Evolutionary conservation across 1,139 yeast genomes (phyloP).

Genomic region (Sugiyamaella novakii): DNA sequence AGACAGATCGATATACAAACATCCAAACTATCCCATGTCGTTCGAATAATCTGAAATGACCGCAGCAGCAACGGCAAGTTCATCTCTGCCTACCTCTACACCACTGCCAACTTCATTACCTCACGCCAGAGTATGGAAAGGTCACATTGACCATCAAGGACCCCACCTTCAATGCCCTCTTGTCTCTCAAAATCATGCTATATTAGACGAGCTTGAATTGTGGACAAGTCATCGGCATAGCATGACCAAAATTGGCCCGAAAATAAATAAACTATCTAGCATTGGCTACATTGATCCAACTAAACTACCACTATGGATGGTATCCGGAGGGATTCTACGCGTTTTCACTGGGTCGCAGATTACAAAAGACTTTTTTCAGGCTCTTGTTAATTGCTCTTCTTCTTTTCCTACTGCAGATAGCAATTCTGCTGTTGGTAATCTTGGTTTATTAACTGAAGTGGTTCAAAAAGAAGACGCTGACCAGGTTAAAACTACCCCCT

Average conservation of each 20-base stretch:
- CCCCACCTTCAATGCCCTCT: constrained; percentile 8
- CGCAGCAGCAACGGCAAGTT: too few relatives aligned
- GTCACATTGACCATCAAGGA: constrained; percentile 9
- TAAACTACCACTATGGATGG: constrained; percentile 34
- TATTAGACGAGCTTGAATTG: constrained; percentile 26
- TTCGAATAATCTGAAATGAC: too few relatives aligned
- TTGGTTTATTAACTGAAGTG: constrained; percentile 21
- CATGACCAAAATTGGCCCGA: constrained; percentile 12
- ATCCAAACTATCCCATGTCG: too few relatives aligned
- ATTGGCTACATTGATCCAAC: constrained; percentile 21
- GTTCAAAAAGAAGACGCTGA: constrained; percentile 1
- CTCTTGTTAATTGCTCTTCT: constrained; percentile 26
- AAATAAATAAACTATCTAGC: constrained; percentile 9
- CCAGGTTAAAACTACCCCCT: neutral
- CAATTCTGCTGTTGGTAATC: constrained; percentile 19
- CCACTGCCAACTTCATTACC: neutral
- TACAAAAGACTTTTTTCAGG: constrained; percentile 30
- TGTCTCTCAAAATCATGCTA: neutral
- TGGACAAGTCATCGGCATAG: constrained; percentile 24
- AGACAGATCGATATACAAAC: too few relatives aligned
- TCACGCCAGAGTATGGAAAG: constrained; percentile 12
- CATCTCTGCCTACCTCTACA: too few relatives aligned
- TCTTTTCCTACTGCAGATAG: constrained; percentile 5
- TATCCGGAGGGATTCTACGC: constrained; percentile 32
- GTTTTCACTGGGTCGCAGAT: constrained; percentile 28